phyloP scores from a whole-genome alignment of 345 rosid species.

The Moricandia moricandioides region DNA sequence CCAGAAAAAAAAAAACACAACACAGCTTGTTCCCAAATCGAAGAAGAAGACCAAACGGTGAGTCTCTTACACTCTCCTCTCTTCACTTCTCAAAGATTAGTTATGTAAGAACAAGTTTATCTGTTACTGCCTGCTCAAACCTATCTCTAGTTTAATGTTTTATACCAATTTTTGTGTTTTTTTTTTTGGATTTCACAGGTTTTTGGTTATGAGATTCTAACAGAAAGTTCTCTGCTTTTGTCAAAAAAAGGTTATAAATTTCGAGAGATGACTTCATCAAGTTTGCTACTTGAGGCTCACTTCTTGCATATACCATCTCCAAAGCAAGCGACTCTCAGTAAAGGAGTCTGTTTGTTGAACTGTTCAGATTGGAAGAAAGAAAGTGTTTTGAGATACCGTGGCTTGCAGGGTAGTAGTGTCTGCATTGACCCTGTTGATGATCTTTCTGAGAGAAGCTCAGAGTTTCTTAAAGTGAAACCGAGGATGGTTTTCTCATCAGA shows the following conservation, averaged over 20 bases:
- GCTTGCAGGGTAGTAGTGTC: constrained; percentile 42
- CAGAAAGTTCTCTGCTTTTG: constrained; percentile 2
- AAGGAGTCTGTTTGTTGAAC: constrained; percentile 17
- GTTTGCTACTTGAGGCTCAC: constrained; percentile 38
- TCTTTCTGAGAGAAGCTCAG: constrained; percentile 42
- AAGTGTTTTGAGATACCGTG: constrained; percentile 28
- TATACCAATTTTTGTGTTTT: background rate
- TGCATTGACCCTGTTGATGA: constrained; percentile 35
- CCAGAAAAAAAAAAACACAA: background rate
- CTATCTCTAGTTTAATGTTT: background rate
- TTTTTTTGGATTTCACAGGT: background rate
- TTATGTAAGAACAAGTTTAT: background rate
- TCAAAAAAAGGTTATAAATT: background rate
- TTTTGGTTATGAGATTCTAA: background rate
- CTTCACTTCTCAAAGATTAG: constrained; percentile 14
- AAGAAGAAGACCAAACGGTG: constrained; percentile 20
- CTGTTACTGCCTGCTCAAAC: background rate
- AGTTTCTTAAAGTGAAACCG: constrained; percentile 22
- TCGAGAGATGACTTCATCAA: constrained; percentile 50
- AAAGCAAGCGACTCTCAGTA: constrained; percentile 28
- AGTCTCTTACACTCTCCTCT: constrained; percentile 12
- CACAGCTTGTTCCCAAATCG: background rate
- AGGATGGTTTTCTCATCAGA: constrained; percentile 36
- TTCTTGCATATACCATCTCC: constrained; percentile 29
- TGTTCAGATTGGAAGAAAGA: constrained; percentile 33